A percentile compares a stretch with the other conserved stretches of the same genome.
Evolutionary conservation across 2,329 filamentous ascomycete species (phyloP).

Genomic region (Trichoderma sp.): DNA sequence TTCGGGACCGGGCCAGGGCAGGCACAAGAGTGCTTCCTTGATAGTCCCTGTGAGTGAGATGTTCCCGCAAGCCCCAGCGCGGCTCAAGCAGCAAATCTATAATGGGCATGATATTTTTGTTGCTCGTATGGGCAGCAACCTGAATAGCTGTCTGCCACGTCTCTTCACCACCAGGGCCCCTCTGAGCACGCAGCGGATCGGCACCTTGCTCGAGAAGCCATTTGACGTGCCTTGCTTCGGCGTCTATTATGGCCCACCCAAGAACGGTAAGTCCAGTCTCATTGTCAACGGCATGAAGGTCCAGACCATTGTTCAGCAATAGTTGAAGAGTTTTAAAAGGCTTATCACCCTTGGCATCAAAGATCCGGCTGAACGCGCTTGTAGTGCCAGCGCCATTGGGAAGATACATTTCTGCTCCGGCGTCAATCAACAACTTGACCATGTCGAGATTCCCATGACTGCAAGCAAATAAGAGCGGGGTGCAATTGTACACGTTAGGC

Average conservation of each 20-base stretch:
- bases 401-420: slow-evolving; percentile 22
- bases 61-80: slow-evolving; percentile 21
- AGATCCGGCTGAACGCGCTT: slow-evolving; percentile 18
- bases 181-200: slow-evolving; percentile 23
- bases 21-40: slow-evolving; percentile 21
- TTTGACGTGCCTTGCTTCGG: slow-evolving; percentile 21
- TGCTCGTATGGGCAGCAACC: neutral
- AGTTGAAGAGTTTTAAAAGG: slow-evolving; percentile 21
- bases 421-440: slow-evolving; percentile 23
- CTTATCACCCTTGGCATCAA: slow-evolving; percentile 8
- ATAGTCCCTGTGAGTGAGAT: slow-evolving; percentile 23
- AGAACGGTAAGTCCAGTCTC: slow-evolving; percentile 22
- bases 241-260: slow-evolving; percentile 20
- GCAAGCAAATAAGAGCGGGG: slow-evolving; percentile 24
- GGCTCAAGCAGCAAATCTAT: slow-evolving; percentile 23
- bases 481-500: slow-evolving; percentile 12
- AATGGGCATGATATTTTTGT: neutral
- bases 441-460: slow-evolving; percentile 15
- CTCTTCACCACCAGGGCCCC: neutral
- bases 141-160: slow-evolving; percentile 24
- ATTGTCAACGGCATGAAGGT: slow-evolving; percentile 21
- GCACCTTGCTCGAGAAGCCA: slow-evolving; percentile 26
- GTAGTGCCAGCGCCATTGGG: slow-evolving; percentile 10
- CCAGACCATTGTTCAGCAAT: slow-evolving; percentile 23
- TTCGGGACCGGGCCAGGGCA: neutral